These are phyloP conservation scores for Geranium brycei DNA, from an alignment of 345 rosid species.

Conservation along the genomic window DNA sequence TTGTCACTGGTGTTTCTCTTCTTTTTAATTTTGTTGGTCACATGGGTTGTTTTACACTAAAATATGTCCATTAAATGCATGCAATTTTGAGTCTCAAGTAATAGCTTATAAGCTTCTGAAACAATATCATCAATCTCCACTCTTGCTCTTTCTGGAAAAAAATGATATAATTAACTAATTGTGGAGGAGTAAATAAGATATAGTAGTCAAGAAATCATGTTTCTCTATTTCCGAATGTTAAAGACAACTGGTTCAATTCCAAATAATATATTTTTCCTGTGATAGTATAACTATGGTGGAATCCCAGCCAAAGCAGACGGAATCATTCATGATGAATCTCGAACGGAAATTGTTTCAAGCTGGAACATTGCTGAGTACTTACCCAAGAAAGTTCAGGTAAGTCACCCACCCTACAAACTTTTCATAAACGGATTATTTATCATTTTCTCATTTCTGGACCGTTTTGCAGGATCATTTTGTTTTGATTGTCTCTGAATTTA, in stretches of 20 bases:
- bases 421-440: constrained; percentile 1
- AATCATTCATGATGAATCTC: constrained; percentile 31
- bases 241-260: not conserved
- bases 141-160: too few relatives aligned
- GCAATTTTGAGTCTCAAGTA: too few relatives aligned
- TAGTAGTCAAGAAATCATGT: too few relatives aligned
- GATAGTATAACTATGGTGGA: constrained; percentile 77
- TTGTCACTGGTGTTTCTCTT: constrained; percentile 5
- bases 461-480: constrained; percentile 73
- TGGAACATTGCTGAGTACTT: constrained; percentile 74
- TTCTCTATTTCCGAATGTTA: not conserved
- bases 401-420: not conserved
- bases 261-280: not conserved
- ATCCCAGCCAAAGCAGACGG: constrained; percentile 56
- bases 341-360: constrained; percentile 70
- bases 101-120: too few relatives aligned
- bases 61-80: too few relatives aligned
- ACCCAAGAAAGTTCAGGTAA: constrained; percentile 73
- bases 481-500: constrained; percentile 66
- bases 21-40: too few relatives aligned
- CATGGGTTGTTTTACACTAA: too few relatives aligned
- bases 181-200: too few relatives aligned
- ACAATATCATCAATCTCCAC: too few relatives aligned
- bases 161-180: too few relatives aligned
- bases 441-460: not conserved